Evolutionary conservation across 352 stramenopile species (phyloP).

Genomic region (Globisporangium apiculatum): DNA sequence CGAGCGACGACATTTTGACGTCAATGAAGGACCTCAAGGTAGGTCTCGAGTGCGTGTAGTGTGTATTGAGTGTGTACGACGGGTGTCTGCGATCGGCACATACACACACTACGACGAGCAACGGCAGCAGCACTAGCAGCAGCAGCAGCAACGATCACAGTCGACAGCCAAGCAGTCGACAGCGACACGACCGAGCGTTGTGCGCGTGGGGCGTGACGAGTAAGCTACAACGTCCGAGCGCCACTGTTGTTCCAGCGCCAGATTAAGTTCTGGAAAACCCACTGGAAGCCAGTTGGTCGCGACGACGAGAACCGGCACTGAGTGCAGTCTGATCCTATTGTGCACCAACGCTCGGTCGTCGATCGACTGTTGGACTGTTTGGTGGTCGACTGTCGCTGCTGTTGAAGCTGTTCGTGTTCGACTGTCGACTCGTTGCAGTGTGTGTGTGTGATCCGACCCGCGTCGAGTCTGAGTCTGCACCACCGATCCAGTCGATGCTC

Average conservation of each 20-base stretch:
- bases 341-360: not conserved
- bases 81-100: too few relatives aligned
- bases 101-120: too few relatives aligned
- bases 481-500: not conserved
- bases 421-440: too few relatives aligned
- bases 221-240: constrained; percentile 78
- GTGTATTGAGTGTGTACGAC: not conserved
- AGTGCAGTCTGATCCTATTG: constrained; percentile 70
- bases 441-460: too few relatives aligned
- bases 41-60: constrained; percentile 6
- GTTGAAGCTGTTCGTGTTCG: too few relatives aligned
- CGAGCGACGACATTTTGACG: constrained; percentile 69
- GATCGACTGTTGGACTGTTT: constrained; percentile 1
- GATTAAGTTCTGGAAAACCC: constrained; percentile 89
- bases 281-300: constrained; percentile 78
- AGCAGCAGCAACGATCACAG: not conserved
- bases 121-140: not conserved
- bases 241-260: constrained; percentile 81
- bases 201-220: constrained; percentile 46
- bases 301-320: constrained; percentile 52
- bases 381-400: not conserved
- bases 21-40: constrained; percentile 92
- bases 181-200: not conserved
- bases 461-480: not conserved
- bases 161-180: not conserved